Base-by-base conservation (phyloP, 371 early-diverging fungal genomes). In the Lichtheimia ramosa region DNA sequence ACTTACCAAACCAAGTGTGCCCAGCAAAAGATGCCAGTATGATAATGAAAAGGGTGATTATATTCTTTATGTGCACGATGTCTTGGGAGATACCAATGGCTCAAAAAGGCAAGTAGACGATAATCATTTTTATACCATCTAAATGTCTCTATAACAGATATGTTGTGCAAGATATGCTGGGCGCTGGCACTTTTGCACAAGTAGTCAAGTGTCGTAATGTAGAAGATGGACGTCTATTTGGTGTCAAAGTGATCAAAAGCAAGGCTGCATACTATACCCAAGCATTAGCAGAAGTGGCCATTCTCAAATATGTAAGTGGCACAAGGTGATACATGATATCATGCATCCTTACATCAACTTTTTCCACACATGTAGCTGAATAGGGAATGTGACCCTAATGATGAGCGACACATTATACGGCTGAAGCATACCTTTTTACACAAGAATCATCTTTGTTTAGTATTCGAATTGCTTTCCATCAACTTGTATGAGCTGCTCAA, bases 121-220 rank as follows among this genome's bases (percentile, higher is more conserved):
- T 43, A 18, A 43, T 13, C 18, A 43, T 10, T 5, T 46, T n/a
- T 3, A 5, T 18, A 46, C 1, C 18, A 3, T 18, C 46, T 46
- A 20, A 46, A 8, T 2, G n/a, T 46, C 5, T 20, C 46, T 51
- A 10, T n/a, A 49, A 40, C 43, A 90, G 89, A 66, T 94, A 95
- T 69, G 64, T 89, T 40, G 96, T 98, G 56, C 64, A 92, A 57
- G 97, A 96, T 68, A 82, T 93, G 39, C 79, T 99, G n/a, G 99
- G 99, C 2, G 88, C 90, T 62, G 99, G 99, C 16, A 98, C 99
- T 0, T 99, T 98, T 87, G 99, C 99, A 0, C 97, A 98, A 75
- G 99, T 99, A 0, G 96, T 92, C 10, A 95, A 94, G 71, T 98
- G 98, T 64, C 85, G 88, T 28, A 92, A 97, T 64, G 67, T 90